Evolutionary conservation across 2,329 filamentous ascomycete genomes (phyloP).

Genomic region (Pseudogymnoascus sp.): DNA sequence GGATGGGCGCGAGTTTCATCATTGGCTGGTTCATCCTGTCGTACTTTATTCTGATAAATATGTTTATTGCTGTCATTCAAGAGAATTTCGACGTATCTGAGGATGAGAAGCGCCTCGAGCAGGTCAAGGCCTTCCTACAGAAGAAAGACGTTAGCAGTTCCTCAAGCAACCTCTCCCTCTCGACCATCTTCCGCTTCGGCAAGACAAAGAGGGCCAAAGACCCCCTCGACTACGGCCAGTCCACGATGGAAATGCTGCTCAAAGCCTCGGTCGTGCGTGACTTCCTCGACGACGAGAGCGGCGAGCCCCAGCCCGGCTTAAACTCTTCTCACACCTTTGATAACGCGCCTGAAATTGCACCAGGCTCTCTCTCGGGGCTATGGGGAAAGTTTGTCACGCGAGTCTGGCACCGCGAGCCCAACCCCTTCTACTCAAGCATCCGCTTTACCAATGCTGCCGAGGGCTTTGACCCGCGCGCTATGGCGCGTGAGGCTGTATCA

Average conservation of each 20-base stretch:
- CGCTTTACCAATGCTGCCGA: constrained; percentile 63
- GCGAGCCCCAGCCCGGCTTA: constrained; percentile 30
- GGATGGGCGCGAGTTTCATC: constrained; percentile 86
- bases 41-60: constrained; percentile 94
- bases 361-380: constrained; percentile 49
- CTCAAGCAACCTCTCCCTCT: constrained; percentile 66
- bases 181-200: constrained; percentile 58
- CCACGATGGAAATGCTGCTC: constrained; percentile 89
- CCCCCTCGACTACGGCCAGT: constrained; percentile 83
- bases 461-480: constrained; percentile 70
- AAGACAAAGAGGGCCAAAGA: constrained; percentile 58
- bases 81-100: constrained; percentile 99
- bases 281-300: constrained; percentile 72
- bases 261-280: constrained; percentile 94
- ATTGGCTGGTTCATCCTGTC: constrained; percentile 93
- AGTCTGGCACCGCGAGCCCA: constrained; percentile 65
- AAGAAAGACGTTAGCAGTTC: constrained; percentile 73
- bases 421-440: constrained; percentile 87
- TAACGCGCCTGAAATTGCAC: constrained; percentile 18
- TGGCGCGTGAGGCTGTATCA: constrained; percentile 84
- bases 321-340: constrained; percentile 13
- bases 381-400: constrained; percentile 52
- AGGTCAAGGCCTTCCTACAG: constrained; percentile 90
- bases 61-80: constrained; percentile 99
- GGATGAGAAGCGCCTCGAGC: constrained; percentile 93